These are phyloP conservation scores for Rhizopogon roseolus DNA, from an alignment of 768 basidiomycete species.

Conservation along the genomic window DNA sequence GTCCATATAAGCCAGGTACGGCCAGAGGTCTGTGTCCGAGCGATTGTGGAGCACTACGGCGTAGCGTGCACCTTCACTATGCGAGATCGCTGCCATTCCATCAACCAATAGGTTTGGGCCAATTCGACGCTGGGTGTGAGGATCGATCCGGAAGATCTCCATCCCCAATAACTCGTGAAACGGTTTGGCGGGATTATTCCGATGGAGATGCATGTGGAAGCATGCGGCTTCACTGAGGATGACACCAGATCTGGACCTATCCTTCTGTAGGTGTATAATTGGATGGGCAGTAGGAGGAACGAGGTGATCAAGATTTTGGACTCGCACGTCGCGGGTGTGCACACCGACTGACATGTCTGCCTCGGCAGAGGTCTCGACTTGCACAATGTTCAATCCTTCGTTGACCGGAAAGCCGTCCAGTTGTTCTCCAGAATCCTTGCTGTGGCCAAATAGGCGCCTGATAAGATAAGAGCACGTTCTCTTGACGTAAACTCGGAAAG, in stretches of 20 bases:
- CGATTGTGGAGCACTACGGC: conserved; percentile 45
- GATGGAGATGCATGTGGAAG: conserved; percentile 54
- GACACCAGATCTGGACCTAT: conserved; percentile 30
- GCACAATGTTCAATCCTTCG: conserved; percentile 40
- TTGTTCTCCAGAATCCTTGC: conserved; percentile 21
- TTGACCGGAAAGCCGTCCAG: conserved; percentile 28
- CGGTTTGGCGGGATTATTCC: conserved; percentile 43
- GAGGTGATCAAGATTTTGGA: conserved; percentile 43
- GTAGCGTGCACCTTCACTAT: conserved; percentile 40
- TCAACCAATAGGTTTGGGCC: conserved; percentile 44
- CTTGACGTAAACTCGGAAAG: conserved; percentile 51
- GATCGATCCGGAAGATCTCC: conserved; percentile 49
- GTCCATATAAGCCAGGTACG: conserved; percentile 60
- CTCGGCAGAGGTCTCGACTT: conserved; percentile 36
- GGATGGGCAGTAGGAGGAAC: conserved; percentile 30
- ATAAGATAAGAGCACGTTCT: conserved; percentile 42
- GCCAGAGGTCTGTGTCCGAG: conserved; percentile 53
- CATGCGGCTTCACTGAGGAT: conserved; percentile 53
- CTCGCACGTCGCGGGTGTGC: conserved; percentile 31
- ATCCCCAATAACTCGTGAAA: conserved; percentile 44
- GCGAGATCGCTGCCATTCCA: conserved; percentile 44
- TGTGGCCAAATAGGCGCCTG: conserved; percentile 37
- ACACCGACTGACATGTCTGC: conserved; percentile 51
- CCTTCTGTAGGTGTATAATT: conserved; percentile 32
- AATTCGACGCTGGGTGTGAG: conserved; percentile 35